Percentiles rank a stretch among this genome's conserved stretches.
phyloP scores from a whole-genome alignment of 176 grass and related monocot species.

The Raddia guianensis region DNA sequence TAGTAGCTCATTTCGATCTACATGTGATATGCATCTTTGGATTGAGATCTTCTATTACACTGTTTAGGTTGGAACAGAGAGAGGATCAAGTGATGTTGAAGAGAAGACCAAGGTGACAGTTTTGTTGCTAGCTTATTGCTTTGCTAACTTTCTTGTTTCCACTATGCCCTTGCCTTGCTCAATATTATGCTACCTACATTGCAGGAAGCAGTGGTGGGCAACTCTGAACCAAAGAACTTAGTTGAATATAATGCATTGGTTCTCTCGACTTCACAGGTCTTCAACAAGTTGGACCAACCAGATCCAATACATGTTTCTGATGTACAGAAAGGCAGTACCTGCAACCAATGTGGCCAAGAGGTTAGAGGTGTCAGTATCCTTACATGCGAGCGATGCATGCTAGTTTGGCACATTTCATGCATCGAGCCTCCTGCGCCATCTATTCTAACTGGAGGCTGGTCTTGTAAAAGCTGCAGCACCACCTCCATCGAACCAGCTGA shows the following conservation, averaged over 20 bases:
- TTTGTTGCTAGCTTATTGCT: slow-evolving; percentile 26
- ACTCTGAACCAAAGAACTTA: slow-evolving; percentile 42
- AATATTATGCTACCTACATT: slow-evolving; percentile 24
- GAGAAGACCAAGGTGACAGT: slow-evolving; percentile 46
- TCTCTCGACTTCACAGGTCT: slow-evolving; percentile 30
- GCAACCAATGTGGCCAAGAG: slow-evolving; percentile 59
- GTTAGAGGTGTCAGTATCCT: slow-evolving; percentile 47
- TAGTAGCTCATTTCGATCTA: slow-evolving; percentile 17
- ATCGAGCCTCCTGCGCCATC: slow-evolving; percentile 48
- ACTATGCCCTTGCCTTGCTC: slow-evolving; percentile 18
- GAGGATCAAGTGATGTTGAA: slow-evolving; percentile 35
- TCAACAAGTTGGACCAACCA: slow-evolving; percentile 48
- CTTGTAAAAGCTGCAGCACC: slow-evolving; percentile 54
- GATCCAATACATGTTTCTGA: slow-evolving; percentile 45
- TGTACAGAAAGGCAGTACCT: slow-evolving; percentile 38
- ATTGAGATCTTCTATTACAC: slow-evolving; percentile 35
- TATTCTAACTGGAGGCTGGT: slow-evolving; percentile 61
- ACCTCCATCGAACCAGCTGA: slow-evolving; percentile 17
- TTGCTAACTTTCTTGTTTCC: slow-evolving; percentile 26
- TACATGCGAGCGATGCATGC: slow-evolving; percentile 62
- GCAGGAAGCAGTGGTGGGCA: slow-evolving; percentile 43
- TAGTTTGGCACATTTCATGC: slow-evolving; percentile 68
- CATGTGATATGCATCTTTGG: slow-evolving; percentile 15
- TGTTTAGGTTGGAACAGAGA: slow-evolving; percentile 51
- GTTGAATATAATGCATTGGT: slow-evolving; percentile 33